Conservation (phyloP, 768 basidiomycete species). For the Boletus subcaerulescens region DNA sequence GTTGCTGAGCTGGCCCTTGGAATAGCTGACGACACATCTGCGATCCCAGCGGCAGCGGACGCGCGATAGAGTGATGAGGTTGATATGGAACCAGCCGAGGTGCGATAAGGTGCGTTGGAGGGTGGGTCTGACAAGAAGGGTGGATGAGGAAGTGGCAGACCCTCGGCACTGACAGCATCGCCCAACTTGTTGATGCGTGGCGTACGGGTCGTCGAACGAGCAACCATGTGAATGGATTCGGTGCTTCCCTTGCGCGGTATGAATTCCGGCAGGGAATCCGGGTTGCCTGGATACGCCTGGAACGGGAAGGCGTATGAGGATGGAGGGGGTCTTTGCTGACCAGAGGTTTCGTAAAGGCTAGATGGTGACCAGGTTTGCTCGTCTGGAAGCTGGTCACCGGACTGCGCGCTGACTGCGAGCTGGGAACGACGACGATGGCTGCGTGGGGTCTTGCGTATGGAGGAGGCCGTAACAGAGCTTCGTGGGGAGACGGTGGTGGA, state of each 20-base stretch:
- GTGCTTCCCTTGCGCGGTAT: conserved; percentile 45
- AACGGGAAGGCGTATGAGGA: conserved; percentile 48
- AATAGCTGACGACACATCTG: conserved; percentile 19
- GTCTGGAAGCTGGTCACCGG: conserved; percentile 11
- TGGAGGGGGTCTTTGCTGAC: conserved; percentile 34
- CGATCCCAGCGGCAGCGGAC: conserved; percentile 21
- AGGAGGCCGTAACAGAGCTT: conserved; percentile 10
- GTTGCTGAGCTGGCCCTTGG: conserved; percentile 44
- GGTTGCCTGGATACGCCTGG: conserved; percentile 63
- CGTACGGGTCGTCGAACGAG: conserved; percentile 23
- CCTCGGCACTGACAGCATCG: conserved; percentile 13
- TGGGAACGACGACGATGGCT: conserved; percentile 26
- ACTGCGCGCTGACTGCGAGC: conserved; percentile 21
- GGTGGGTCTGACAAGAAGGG: conserved; percentile 40
- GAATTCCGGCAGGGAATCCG: conserved; percentile 51
- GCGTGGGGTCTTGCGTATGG: conserved; percentile 18
- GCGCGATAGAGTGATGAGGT: conserved; percentile 30
- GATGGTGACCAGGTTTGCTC: conserved; percentile 17
- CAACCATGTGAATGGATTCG: conserved; percentile 34
- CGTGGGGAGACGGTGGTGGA: conserved; percentile 14
- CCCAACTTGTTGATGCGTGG: conserved; percentile 21
- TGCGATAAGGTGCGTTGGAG: conserved; percentile 40
- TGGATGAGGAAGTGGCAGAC: conserved; percentile 42
- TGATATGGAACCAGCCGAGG: conserved; percentile 23
- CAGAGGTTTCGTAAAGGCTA: conserved; percentile 7